phyloP scores from a whole-genome alignment of 495 filamentous ascomycete species.

The Talaromyces adpressus region DNA sequence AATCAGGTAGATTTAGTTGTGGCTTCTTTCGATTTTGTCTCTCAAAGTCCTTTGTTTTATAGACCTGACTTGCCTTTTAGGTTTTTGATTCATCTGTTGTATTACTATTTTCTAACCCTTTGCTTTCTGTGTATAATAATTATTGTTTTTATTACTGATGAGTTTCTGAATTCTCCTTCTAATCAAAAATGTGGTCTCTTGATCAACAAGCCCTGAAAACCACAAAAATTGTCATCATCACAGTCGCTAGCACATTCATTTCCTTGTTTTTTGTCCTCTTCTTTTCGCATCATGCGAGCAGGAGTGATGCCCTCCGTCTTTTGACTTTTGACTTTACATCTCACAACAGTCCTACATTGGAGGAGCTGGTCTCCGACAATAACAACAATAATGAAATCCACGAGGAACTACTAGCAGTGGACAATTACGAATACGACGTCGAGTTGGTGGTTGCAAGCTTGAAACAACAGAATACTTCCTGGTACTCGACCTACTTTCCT shows the following conservation, averaged over 20 bases:
- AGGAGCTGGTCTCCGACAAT: neutral
- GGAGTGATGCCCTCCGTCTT: neutral
- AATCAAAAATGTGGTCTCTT: neutral
- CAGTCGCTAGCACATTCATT: neutral
- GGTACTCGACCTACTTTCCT: constrained; percentile 25
- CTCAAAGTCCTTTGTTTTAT: neutral
- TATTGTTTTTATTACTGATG: neutral
- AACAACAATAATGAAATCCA: neutral
- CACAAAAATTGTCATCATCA: neutral
- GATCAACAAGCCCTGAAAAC: neutral
- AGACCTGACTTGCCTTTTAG: too few relatives aligned
- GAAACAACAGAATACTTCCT: constrained; percentile 22
- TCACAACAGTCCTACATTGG: neutral
- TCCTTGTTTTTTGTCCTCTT: neutral
- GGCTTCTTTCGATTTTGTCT: neutral
- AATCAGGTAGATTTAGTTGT: neutral
- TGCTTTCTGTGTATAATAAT: neutral
- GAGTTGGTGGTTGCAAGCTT: constrained; percentile 28
- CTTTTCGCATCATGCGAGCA: neutral
- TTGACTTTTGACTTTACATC: neutral
- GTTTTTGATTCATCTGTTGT: neutral
- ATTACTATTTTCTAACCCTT: neutral
- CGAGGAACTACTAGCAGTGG: neutral
- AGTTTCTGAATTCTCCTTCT: neutral
- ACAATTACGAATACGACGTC: neutral